Base-by-base conservation (phyloP, 1,284 basidiomycete species). In the Ganoderma meredithae region DNA sequence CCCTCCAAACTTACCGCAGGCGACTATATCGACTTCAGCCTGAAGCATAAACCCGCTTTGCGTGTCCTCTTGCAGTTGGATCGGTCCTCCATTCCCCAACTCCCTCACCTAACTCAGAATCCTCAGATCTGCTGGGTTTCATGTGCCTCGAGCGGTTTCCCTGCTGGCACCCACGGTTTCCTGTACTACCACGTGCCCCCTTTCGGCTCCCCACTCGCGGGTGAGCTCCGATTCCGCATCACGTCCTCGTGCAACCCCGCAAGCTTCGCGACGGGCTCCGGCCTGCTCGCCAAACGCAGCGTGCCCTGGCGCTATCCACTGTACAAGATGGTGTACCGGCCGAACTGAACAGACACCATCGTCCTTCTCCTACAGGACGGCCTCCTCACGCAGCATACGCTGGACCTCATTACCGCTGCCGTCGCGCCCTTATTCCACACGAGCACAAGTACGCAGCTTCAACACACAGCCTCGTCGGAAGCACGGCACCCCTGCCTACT, bases 1-100 rank as follows among this genome's bases (percentile, higher is more conserved):
- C 66, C 67, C 2, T 67, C 69, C 52, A 72, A 63, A 15, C 68
- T 79, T 5, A 62, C 61, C 22, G 71, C 81, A 7, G 78, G 73
- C 15, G 80, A 77, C 64, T 69, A 39, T 13, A 9, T 59, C 15
- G 76, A 76, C 52, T 7, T 53, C 64, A 74, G 76, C 52, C 53
- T 72, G 25, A 56, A 68, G 5, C 74, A 79, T 31, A 36, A 79
- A 10, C 40, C 56, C 1, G 65, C 68, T 15, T 79, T 72, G 68
- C 69, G 74, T 25, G 56, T 80, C 10, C 60, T 69, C 2, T 73
- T 78, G 19, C 36, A 44, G 17, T 6, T 17, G 4, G 15, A 13
- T 10, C 13, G 63, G 22, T 25, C 47, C 47, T 13, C 41, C 36
- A 36, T 8, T 41, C 17, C 41, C 41, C 4, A 40, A 2, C 40